phyloP scores from a whole-genome alignment of 1,284 basidiomycete genomes.

The Apiotrichum domesticum region DNA sequence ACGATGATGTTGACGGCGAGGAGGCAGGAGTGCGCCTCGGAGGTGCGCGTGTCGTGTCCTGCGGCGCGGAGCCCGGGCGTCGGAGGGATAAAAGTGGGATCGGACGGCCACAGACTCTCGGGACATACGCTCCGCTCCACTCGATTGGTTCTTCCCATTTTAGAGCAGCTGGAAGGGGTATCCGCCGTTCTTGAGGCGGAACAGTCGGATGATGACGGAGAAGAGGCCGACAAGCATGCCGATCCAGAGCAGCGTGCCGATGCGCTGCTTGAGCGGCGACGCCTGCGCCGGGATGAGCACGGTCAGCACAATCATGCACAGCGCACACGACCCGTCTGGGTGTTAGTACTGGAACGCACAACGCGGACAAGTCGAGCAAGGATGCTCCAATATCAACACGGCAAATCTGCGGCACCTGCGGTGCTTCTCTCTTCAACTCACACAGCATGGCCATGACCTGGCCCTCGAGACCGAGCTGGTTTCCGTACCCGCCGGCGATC shows the following conservation, averaged over 20 bases:
- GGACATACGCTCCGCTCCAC: slow-evolving; percentile 32
- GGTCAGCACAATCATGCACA: slow-evolving; percentile 75
- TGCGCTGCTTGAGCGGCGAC: slow-evolving; percentile 68
- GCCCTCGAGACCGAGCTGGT: slow-evolving; percentile 87
- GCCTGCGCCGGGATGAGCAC: slow-evolving; percentile 72
- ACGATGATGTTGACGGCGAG: not conserved
- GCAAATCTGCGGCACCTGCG: not conserved
- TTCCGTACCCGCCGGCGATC: slow-evolving; percentile 82
- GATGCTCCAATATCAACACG: too few species aligned
- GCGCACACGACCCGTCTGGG: slow-evolving; percentile 73
- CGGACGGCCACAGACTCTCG: slow-evolving; percentile 44
- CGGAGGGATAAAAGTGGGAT: slow-evolving; percentile 50
- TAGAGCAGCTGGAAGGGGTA: slow-evolving; percentile 31
- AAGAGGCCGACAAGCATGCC: slow-evolving; percentile 76
- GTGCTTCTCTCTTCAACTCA: slow-evolving; percentile 47
- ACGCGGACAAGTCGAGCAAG: not conserved
- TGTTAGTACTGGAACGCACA: not conserved
- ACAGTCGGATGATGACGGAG: slow-evolving; percentile 80
- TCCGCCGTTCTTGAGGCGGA: slow-evolving; percentile 79
- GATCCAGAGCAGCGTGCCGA: slow-evolving; percentile 85
- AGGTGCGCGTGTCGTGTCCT: slow-evolving; percentile 63
- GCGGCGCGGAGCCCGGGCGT: slow-evolving; percentile 42
- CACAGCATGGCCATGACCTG: slow-evolving; percentile 81
- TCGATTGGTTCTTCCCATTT: not conserved
- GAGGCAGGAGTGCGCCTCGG: slow-evolving; percentile 51